These are phyloP conservation scores for Phytophthora cryptogea DNA, from an alignment of 352 stramenopile genomes.

Conservation along the genomic window DNA sequence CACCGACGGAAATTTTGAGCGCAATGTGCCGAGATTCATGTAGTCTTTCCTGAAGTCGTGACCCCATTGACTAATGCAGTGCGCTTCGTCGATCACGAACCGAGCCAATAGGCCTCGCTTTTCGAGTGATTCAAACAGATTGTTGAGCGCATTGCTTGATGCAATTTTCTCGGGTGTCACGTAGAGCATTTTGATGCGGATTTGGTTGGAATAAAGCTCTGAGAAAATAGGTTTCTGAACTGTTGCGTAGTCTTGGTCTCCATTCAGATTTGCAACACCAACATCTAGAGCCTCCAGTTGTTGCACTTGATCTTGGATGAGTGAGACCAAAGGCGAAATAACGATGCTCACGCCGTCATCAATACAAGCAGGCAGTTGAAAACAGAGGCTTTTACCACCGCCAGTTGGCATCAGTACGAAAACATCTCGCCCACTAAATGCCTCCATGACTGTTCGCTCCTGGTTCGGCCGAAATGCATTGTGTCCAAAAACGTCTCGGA, in stretches of 20 bases:
- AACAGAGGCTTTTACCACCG: conserved; percentile 98
- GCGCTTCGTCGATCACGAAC: conserved; percentile 97
- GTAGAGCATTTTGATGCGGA: conserved; percentile 97
- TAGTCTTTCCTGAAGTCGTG: conserved; percentile 99
- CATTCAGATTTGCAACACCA: conserved; percentile 83
- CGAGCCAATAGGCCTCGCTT: conserved; percentile 89
- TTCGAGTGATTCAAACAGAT: conserved; percentile 84
- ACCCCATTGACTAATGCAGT: conserved; percentile 98
- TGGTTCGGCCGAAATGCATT: conserved; percentile 95
- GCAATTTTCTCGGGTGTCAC: conserved; percentile 98
- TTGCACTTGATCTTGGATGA: conserved; percentile 99
- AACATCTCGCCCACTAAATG: conserved; percentile 93
- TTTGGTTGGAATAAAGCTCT: conserved; percentile 84
- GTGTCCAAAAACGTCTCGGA: conserved; percentile 95
- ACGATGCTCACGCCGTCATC: conserved; percentile 96
- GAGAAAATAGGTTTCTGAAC: conserved; percentile 88
- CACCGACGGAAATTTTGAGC: conserved; percentile 93
- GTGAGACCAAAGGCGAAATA: conserved; percentile 97
- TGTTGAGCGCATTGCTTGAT: conserved; percentile 83
- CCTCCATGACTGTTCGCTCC: conserved; percentile 93
- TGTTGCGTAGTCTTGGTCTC: conserved; percentile 87
- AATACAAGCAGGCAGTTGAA: conserved; percentile 93
- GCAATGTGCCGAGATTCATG: conserved; percentile 91
- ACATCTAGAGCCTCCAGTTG: conserved; percentile 94
- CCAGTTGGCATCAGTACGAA: conserved; percentile 99